Evolutionary conservation across 176 grass and related monocot genomes (phyloP).

Genomic region (Aechmea fasciata): DNA sequence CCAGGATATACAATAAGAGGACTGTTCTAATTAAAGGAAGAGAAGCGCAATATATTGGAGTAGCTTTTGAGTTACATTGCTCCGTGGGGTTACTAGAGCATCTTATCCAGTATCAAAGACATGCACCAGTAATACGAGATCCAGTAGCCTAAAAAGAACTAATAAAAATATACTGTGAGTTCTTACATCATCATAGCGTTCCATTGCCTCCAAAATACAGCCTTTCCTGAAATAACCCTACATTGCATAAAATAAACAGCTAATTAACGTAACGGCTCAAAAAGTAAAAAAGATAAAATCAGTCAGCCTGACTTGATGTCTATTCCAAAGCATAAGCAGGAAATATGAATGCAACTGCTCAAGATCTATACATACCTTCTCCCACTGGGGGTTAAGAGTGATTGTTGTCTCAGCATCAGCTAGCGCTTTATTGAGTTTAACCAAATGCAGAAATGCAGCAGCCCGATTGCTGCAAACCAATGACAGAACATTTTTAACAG

Average conservation of each 20-base stretch:
- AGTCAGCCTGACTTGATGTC: neutral
- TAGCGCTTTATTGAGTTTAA: slow-evolving; percentile 94
- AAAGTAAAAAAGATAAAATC: neutral
- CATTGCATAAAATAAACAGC: slow-evolving; percentile 34
- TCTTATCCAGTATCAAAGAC: no score
- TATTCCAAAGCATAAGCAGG: neutral
- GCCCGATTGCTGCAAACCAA: slow-evolving; percentile 61
- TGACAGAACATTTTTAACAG: slow-evolving; percentile 19
- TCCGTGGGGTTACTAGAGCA: neutral
- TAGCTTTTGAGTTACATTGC: no score
- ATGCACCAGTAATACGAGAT: neutral
- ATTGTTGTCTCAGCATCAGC: slow-evolving; percentile 87
- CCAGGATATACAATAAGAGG: neutral
- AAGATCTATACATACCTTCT: slow-evolving; percentile 51
- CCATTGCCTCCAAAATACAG: slow-evolving; percentile 85
- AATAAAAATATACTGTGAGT: no score
- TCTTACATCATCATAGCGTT: slow-evolving; percentile 84
- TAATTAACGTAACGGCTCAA: slow-evolving; percentile 13
- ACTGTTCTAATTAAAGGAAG: slow-evolving; percentile 1
- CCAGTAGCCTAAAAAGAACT: no score
- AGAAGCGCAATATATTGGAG: no score
- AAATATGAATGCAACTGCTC: neutral
- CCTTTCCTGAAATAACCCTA: slow-evolving; percentile 97
- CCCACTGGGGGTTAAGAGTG: slow-evolving; percentile 76
- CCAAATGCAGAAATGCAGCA: slow-evolving; percentile 82